Conservation (phyloP, 73 alveolate species). For the Tetrahymena elliotti region DNA sequence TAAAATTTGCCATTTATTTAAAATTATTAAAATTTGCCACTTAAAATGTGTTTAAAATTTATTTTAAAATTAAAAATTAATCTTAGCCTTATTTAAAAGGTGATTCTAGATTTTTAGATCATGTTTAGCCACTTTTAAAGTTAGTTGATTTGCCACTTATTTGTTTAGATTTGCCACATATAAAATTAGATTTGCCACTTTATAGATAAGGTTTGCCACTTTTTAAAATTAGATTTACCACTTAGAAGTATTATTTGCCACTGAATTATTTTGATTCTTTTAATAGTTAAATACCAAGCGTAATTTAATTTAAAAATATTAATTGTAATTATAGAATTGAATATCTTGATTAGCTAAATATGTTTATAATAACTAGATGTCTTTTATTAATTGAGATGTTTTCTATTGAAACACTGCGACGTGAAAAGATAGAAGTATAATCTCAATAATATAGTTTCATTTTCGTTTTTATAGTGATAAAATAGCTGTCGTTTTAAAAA, state of each 20-base stretch:
- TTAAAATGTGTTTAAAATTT: background rate
- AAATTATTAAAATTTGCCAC: background rate
- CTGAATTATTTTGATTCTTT: background rate
- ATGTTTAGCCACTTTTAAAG: background rate
- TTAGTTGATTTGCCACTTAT: background rate
- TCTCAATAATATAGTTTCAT: background rate
- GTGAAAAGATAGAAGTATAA: background rate
- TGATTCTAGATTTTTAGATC: background rate
- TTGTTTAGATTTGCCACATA: too few species aligned
- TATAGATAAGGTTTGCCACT: background rate
- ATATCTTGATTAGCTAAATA: background rate
- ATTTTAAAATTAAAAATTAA: too few species aligned
- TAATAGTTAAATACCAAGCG: background rate
- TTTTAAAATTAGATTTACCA: background rate
- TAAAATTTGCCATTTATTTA: background rate
- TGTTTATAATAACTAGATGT: background rate
- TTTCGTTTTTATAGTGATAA: background rate
- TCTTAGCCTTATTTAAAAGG: background rate
- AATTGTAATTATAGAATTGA: background rate
- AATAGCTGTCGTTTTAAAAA: background rate
- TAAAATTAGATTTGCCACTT: background rate
- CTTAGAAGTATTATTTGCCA: background rate
- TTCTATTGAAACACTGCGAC: background rate
- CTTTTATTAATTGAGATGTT: background rate
- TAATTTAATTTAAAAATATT: background rate